A percentile compares a stretch with the other conserved stretches of the same genome.
Evolutionary conservation across 2,329 filamentous ascomycete species (phyloP).

Genomic region (Neoascochyta sp.): DNA sequence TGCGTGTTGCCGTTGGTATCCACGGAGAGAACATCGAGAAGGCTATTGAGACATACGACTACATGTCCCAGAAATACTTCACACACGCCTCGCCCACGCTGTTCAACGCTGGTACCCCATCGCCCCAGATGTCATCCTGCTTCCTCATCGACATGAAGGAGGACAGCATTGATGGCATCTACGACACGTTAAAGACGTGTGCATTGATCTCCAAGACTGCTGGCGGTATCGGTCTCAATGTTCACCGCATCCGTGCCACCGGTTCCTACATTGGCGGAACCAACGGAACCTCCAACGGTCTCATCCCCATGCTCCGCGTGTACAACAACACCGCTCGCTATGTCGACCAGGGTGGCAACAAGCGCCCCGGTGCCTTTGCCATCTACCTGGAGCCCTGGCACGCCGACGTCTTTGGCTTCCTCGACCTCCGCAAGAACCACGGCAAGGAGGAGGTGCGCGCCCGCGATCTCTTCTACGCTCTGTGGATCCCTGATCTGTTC

Average conservation of each 20-base stretch:
- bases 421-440: slow-evolving; percentile 98
- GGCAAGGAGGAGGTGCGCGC: slow-evolving; percentile 97
- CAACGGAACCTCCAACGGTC: slow-evolving; percentile 95
- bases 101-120: slow-evolving; percentile 95
- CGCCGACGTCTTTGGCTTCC: slow-evolving; percentile 93
- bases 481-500: slow-evolving; percentile 99
- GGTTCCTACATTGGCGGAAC: slow-evolving; percentile 98
- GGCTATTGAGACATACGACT: slow-evolving; percentile 95
- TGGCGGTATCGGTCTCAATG: slow-evolving; percentile 93
- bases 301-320: slow-evolving; percentile 95
- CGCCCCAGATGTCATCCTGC: slow-evolving; percentile 93
- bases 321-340: slow-evolving; percentile 99
- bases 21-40: slow-evolving; percentile 93
- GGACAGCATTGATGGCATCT: slow-evolving; percentile 98
- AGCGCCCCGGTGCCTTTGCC: slow-evolving; percentile 95
- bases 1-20: slow-evolving; percentile 97
- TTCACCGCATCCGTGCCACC: slow-evolving; percentile 93
- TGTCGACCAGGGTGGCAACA: slow-evolving; percentile 98
- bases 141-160: slow-evolving; percentile 99
- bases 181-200: slow-evolving; percentile 98
- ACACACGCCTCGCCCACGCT: slow-evolving; percentile 97
- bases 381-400: slow-evolving; percentile 99
- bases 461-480: slow-evolving; percentile 92
- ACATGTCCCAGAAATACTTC: slow-evolving; percentile 98
- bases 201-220: slow-evolving; percentile 99